Evolutionary conservation across 306 rosid species (phyloP).

Genomic region (Myrica gale): DNA sequence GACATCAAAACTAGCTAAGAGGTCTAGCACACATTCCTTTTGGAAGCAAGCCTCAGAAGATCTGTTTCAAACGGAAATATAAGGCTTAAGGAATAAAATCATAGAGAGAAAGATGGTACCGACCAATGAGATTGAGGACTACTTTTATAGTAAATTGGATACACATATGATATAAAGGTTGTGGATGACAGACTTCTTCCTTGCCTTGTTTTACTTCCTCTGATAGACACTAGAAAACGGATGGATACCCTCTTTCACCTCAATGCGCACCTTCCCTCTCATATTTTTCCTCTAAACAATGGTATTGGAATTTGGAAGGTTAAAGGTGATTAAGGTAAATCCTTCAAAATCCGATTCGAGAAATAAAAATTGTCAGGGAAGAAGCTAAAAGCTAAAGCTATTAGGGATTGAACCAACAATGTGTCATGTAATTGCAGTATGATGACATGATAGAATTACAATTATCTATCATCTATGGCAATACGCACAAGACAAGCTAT

Average conservation of each 20-base stretch:
- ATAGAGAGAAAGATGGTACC: neutral
- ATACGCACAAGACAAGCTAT: neutral
- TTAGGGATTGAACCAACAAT: neutral
- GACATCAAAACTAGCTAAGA: neutral
- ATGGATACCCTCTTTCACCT: slow-evolving; percentile 6
- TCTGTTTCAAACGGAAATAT: neutral
- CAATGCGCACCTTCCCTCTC: neutral
- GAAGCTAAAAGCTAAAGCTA: slow-evolving; percentile 1
- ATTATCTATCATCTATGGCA: neutral
- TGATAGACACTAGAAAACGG: slow-evolving; percentile 17
- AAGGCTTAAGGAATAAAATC: neutral
- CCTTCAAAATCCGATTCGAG: neutral
- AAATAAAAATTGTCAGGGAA: neutral
- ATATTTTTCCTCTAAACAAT: neutral
- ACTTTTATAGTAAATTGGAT: neutral
- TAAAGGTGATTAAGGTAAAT: neutral
- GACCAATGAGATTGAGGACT: neutral
- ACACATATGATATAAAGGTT: neutral
- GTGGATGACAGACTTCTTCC: slow-evolving; percentile 11
- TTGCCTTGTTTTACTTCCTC: slow-evolving; percentile 11
- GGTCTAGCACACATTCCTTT: neutral
- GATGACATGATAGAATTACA: neutral
- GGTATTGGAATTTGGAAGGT: slow-evolving; percentile 1
- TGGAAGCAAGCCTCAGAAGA: slow-evolving; percentile 1
- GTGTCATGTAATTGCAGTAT: neutral